Conservation (phyloP, 805 yeast species). For the Zygosaccharomyces rouxii region DNA sequence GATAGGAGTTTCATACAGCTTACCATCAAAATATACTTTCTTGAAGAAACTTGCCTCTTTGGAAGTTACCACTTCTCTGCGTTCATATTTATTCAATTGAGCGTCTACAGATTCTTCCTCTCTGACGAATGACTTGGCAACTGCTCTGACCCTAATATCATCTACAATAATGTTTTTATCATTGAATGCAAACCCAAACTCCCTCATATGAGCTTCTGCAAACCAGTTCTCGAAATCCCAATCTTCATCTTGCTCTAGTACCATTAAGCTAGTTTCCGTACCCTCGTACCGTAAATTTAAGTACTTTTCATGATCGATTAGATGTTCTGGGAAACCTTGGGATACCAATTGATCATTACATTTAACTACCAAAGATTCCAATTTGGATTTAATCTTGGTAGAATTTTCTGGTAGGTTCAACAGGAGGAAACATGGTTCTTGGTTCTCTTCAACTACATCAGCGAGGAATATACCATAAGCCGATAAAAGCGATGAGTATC, state of each 20-base stretch:
- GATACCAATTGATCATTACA: conserved; percentile 39
- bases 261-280: conserved; percentile 80
- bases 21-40: conserved; percentile 53
- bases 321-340: conserved; percentile 50
- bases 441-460: conserved; percentile 72
- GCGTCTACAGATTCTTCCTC: conserved; percentile 44
- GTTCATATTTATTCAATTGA: conserved; percentile 42
- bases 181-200: conserved; percentile 65
- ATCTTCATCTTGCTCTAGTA: conserved; percentile 33
- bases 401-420: conserved; percentile 33
- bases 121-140: conserved; percentile 52
- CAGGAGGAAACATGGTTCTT: conserved; percentile 58
- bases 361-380: conserved; percentile 41
- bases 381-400: conserved; percentile 39
- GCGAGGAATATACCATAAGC: conserved; percentile 88
- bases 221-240: conserved; percentile 41
- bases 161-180: conserved; percentile 59
- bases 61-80: conserved; percentile 21
- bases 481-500: conserved; percentile 75
- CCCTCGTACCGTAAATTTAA: conserved; percentile 80
- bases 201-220: conserved; percentile 53
- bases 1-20: conserved; percentile 48
- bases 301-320: conserved; percentile 54
- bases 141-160: conserved; percentile 68
- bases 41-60: conserved; percentile 37